Evolutionary conservation across 2,329 filamentous ascomycete genomes (phyloP).

Genomic region (Fusarium siculi): DNA sequence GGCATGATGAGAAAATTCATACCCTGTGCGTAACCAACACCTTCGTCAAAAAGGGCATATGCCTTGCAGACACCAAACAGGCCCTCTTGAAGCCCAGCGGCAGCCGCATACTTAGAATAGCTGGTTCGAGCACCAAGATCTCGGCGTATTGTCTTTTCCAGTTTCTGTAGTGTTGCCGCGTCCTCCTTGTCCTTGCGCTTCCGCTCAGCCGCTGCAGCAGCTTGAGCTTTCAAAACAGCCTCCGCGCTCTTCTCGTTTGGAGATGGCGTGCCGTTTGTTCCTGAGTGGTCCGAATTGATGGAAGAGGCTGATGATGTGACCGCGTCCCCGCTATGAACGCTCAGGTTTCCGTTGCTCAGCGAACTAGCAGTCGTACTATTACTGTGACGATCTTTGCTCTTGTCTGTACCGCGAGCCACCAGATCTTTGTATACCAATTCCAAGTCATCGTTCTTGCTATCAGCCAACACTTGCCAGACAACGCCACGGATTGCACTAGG

Average conservation of each 20-base stretch:
- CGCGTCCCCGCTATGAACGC: slow-evolving; percentile 70
- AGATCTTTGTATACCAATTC: slow-evolving; percentile 89
- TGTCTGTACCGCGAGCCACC: slow-evolving; percentile 81
- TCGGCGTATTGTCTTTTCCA: slow-evolving; percentile 91
- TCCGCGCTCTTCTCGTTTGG: slow-evolving; percentile 73
- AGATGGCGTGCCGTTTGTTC: slow-evolving; percentile 64
- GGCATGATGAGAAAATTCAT: slow-evolving; percentile 99
- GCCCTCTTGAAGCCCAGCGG: slow-evolving; percentile 90
- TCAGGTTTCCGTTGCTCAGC: slow-evolving; percentile 64
- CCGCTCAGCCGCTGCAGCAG: slow-evolving; percentile 71
- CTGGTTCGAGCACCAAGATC: slow-evolving; percentile 93
- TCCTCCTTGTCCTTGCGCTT: slow-evolving; percentile 86
- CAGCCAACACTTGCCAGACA: slow-evolving; percentile 96
- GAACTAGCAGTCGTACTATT: slow-evolving; percentile 63
- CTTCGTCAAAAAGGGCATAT: slow-evolving; percentile 94
- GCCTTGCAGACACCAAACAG: slow-evolving; percentile 97
- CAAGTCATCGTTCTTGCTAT: slow-evolving; percentile 92
- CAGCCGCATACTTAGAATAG: slow-evolving; percentile 94
- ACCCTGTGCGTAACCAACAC: slow-evolving; percentile 95
- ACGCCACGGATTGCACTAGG: slow-evolving; percentile 96
- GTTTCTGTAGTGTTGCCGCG: slow-evolving; percentile 75
- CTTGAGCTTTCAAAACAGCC: slow-evolving; percentile 72
- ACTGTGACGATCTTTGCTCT: slow-evolving; percentile 73
- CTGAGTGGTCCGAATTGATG: slow-evolving; percentile 80
- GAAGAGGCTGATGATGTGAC: slow-evolving; percentile 85